Evolutionary conservation across 495 filamentous ascomycete species (phyloP).

Genomic region (Daldinia caldariorum): DNA sequence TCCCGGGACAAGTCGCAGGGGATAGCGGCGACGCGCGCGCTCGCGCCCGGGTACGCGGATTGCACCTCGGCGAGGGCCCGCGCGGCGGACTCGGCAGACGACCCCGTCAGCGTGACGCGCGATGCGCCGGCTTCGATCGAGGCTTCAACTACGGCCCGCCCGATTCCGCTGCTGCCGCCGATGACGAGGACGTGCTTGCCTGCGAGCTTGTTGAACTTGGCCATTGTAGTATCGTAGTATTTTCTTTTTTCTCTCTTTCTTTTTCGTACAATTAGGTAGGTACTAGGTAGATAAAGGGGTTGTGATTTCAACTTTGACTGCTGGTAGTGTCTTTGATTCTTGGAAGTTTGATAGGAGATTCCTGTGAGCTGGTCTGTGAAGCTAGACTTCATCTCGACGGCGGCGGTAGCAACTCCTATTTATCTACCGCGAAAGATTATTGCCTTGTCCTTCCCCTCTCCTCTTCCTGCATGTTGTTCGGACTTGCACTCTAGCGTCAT

Average conservation of each 20-base stretch:
- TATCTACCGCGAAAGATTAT: constrained; percentile 3
- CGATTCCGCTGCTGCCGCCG: constrained; percentile 67
- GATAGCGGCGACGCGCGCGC: constrained; percentile 55
- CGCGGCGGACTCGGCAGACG: constrained; percentile 54
- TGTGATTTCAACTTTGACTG: constrained; percentile 32
- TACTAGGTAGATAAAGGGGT: constrained; percentile 50
- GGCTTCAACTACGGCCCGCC: constrained; percentile 63
- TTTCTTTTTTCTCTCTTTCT: no score
- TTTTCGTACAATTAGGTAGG: no score
- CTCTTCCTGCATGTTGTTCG: background rate
- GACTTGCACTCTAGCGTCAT: background rate
- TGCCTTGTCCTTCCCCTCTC: background rate
- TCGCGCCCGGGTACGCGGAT: constrained; percentile 50
- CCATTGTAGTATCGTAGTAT: constrained; percentile 34
- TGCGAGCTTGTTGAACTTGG: constrained; percentile 54
- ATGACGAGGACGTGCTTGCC: constrained; percentile 61
- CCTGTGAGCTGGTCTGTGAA: background rate
- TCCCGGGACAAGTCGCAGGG: constrained; percentile 61
- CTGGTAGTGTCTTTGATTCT: constrained; percentile 1
- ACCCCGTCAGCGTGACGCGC: constrained; percentile 64
- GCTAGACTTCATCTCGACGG: background rate
- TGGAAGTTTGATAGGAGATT: background rate
- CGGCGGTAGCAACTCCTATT: constrained; percentile 8
- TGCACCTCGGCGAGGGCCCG: constrained; percentile 51
- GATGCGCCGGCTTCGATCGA: constrained; percentile 58